Percentiles rank a stretch among this genome's conserved stretches.
phyloP scores from a whole-genome alignment of 495 filamentous ascomycete species.

The Lasiosphaeris hirsuta region DNA sequence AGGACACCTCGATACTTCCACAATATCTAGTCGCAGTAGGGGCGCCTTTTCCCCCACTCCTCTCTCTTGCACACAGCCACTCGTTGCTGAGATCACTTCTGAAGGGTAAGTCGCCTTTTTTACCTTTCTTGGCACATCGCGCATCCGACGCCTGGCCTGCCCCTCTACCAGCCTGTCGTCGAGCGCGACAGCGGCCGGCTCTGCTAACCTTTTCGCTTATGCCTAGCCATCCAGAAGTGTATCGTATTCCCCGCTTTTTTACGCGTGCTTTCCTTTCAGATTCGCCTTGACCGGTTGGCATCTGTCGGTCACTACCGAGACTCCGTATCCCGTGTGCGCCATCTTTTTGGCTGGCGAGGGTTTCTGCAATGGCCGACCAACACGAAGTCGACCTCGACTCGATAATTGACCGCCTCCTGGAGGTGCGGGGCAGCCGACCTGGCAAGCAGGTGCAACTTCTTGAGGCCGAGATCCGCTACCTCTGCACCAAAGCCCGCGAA shows the following conservation, averaged over 20 bases:
- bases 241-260: constrained; percentile 24
- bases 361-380: constrained; percentile 80
- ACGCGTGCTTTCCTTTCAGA: constrained; percentile 14
- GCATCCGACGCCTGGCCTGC: background rate
- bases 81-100: constrained; percentile 35
- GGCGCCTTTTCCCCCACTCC: constrained; percentile 20
- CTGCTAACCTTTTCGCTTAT: constrained; percentile 11
- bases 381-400: constrained; percentile 98
- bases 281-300: constrained; percentile 19
- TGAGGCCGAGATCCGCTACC: constrained; percentile 93
- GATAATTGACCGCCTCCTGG: constrained; percentile 95
- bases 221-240: constrained; percentile 26
- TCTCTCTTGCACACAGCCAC: constrained; percentile 16
- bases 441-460: constrained; percentile 98
- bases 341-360: constrained; percentile 44
- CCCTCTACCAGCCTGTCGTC: background rate
- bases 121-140: background rate
- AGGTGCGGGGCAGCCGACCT: constrained; percentile 95
- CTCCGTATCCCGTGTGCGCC: constrained; percentile 28
- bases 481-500: constrained; percentile 98
- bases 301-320: constrained; percentile 31
- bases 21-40: constrained; percentile 10
- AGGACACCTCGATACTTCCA: constrained; percentile 5
- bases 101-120: constrained; percentile 18
- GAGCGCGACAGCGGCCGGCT: background rate